Evolutionary conservation across 176 grass and related monocot genomes (phyloP).

Genomic region (Raddia distichophylla): DNA sequence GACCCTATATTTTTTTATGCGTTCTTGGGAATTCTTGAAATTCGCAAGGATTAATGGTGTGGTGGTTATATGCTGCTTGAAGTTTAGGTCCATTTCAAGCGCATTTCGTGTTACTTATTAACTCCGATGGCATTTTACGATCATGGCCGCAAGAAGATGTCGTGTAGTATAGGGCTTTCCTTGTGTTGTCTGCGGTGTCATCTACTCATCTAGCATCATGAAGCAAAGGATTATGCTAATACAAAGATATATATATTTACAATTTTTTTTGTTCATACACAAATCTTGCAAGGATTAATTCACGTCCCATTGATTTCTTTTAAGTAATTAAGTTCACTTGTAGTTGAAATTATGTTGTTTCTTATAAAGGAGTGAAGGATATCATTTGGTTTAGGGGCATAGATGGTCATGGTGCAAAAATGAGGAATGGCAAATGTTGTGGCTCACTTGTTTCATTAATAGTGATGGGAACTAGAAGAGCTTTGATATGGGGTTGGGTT

Average conservation of each 20-base stretch:
- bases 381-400: neutral
- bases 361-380: neutral
- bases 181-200: neutral
- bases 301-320: neutral
- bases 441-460: conserved; percentile 19
- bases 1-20: neutral
- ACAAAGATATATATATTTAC: neutral
- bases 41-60: neutral
- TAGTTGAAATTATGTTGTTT: neutral
- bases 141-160: neutral
- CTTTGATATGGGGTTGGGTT: neutral
- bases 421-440: neutral
- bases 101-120: too few relatives aligned
- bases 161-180: neutral
- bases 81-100: neutral
- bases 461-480: neutral
- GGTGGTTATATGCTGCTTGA: neutral
- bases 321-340: neutral
- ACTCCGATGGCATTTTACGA: too few relatives aligned
- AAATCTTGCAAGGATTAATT: neutral
- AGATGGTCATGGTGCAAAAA: neutral
- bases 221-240: neutral
- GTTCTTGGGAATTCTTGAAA: neutral
- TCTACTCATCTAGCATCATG: too few relatives aligned
- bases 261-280: too few relatives aligned